Evolutionary conservation across 768 basidiomycete species (phyloP), one percentile per base, ranked within the genome.

Genomic region (Leccinum pellstonianum): DNA sequence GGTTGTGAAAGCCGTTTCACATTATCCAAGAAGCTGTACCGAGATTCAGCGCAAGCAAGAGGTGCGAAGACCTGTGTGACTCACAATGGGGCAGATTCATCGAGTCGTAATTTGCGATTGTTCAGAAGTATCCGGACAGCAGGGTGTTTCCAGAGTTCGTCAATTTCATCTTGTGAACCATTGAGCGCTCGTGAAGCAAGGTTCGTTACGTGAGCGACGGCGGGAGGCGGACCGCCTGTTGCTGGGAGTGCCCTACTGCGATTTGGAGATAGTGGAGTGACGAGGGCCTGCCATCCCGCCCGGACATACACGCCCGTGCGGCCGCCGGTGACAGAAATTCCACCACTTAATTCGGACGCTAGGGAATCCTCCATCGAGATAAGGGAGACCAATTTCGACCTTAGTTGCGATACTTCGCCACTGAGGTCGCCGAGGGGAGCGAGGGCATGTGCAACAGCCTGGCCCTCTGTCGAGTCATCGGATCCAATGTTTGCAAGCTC

Each of bases 21-120:
- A 59, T 81, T 80, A 57, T 83, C 79, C 59, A 93, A 69, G 73
- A 93, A 93, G 72, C 91, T 93, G 59, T 6, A 27, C 47, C 5
- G 57, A 35, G 41, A 46, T 29, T 63, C 25, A 65, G 59, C 41
- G 37, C 29, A 60, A 58, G 4, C 10, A 14, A n/a, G 29, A 33
- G 29, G 23, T 5, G 38, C 9, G 11, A 27, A 47, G 37, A 52
- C 46, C 1, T 21, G 6, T 74, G 11, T 21, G 51, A 62, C 87
- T 68, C 70, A 93, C 91, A 88, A 91, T 27, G 85, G 75, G 3
- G 87, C 88, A 11, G 86, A 88, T 68, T 93, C 91, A 58, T 91
- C 87, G 5, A 93, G 77, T 57, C 82, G 80, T 62, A 92, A 75
- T 67, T 83, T 85, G 55, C 85, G 81, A 33, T 78, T 71, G 51